These are phyloP conservation scores for Podaxis rugospora DNA, from an alignment of 768 basidiomycete species.

Conservation along the genomic window DNA sequence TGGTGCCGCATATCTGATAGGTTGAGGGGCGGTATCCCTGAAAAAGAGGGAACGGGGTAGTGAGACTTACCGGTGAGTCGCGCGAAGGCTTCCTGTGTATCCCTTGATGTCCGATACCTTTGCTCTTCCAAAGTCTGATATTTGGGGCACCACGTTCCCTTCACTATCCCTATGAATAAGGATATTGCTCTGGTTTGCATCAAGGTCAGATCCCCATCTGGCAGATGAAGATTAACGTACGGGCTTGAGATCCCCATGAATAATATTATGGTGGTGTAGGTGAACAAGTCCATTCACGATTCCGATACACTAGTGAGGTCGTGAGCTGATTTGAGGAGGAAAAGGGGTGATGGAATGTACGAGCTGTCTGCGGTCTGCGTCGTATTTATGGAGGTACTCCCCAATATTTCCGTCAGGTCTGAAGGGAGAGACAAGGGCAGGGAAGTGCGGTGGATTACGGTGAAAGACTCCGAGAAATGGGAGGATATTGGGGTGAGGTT, in stretches of 20 bases:
- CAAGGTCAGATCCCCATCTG: not conserved
- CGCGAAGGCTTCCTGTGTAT: not conserved
- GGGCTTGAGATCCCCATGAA: constrained; percentile 8
- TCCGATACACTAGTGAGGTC: not conserved
- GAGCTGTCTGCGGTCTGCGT: not conserved
- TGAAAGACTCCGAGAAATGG: not conserved
- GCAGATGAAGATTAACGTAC: not conserved
- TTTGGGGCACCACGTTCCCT: not conserved
- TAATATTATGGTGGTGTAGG: not conserved
- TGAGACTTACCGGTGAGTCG: not conserved
- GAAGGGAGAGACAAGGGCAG: constrained; percentile 5
- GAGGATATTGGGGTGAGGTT: constrained; percentile 1
- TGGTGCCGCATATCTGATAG: not conserved
- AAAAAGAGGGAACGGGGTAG: not conserved
- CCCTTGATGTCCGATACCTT: not conserved
- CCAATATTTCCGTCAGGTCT: not conserved
- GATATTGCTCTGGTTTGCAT: not conserved
- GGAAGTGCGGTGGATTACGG: not conserved
- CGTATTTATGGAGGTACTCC: not conserved
- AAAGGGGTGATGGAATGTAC: not conserved
- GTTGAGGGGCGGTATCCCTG: not conserved
- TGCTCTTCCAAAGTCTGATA: constrained; percentile 5
- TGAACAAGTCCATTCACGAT: not conserved
- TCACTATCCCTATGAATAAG: not conserved
- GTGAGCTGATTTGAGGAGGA: not conserved